These are phyloP conservation scores for Aspergillus hiratsukae DNA, from an alignment of 2,329 filamentous ascomycete species.

Conservation along the genomic window DNA sequence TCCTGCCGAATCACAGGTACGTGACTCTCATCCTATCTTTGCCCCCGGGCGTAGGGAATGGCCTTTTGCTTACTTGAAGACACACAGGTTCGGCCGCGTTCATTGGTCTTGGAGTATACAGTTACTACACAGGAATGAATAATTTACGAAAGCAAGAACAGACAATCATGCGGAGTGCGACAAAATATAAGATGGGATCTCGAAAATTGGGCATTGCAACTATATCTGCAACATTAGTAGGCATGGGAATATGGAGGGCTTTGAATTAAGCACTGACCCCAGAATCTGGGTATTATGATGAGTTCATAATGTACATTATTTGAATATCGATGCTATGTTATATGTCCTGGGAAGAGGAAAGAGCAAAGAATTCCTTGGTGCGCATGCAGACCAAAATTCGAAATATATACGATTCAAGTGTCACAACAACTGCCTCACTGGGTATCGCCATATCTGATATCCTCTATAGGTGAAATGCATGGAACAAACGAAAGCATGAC, in stretches of 20 bases:
- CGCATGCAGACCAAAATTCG: conserved; percentile 2
- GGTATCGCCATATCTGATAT: conserved; percentile 33
- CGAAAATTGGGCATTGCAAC: conserved; percentile 62
- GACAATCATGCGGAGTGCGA: conserved; percentile 62
- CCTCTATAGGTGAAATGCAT: conserved; percentile 29
- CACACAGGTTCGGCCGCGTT: conserved; percentile 66
- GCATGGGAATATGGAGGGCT: conserved; percentile 66
- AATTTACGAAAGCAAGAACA: conserved; percentile 63
- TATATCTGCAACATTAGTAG: conserved; percentile 64
- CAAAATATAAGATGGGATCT: conserved; percentile 68
- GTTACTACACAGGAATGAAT: conserved; percentile 67
- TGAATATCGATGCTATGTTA: neutral
- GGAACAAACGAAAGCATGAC: conserved; percentile 17
- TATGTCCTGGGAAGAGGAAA: neutral
- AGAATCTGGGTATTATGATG: neutral
- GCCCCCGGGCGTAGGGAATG: neutral
- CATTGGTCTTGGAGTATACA: conserved; percentile 70
- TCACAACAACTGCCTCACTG: conserved; percentile 28
- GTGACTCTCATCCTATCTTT: conserved; percentile 21
- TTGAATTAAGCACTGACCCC: conserved; percentile 46
- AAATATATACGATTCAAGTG: conserved; percentile 10
- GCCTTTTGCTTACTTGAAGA: conserved; percentile 5
- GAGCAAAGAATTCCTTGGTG: neutral
- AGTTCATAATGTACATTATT: neutral
- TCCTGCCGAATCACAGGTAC: conserved; percentile 68